Percentiles rank a stretch among this genome's conserved stretches.
Evolutionary conservation across 73 alveolate genomes (phyloP).

Genomic region (Loxodes magnus): DNA sequence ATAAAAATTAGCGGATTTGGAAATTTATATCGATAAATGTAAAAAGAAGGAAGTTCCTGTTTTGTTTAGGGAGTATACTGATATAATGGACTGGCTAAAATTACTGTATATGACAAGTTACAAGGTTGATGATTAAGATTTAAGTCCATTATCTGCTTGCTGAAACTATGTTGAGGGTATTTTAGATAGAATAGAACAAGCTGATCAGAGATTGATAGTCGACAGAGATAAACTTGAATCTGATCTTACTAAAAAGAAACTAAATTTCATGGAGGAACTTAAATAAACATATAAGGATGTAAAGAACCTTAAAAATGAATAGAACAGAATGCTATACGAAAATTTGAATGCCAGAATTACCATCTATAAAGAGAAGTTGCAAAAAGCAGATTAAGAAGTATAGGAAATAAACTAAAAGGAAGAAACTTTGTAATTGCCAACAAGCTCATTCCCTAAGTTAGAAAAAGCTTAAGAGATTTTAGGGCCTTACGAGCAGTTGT

Average conservation of each 20-base stretch:
- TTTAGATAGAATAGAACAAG: conserved; percentile 23
- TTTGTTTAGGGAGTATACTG: conserved; percentile 37
- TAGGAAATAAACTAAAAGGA: conserved; percentile 62
- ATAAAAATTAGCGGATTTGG: conserved; percentile 52
- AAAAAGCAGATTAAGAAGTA: conserved; percentile 47
- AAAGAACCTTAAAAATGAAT: background rate
- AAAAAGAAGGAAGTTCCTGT: conserved; percentile 38
- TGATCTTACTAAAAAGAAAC: conserved; percentile 26
- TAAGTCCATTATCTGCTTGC: conserved; percentile 14
- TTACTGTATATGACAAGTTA: conserved; percentile 34
- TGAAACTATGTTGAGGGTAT: conserved; percentile 16
- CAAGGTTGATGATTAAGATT: conserved; percentile 29
- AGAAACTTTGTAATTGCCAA: conserved; percentile 58
- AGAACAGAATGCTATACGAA: background rate
- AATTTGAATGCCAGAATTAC: conserved; percentile 27
- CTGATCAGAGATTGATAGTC: conserved; percentile 20
- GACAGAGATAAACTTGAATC: conserved; percentile 32
- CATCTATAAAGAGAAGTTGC: conserved; percentile 14
- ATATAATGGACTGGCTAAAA: conserved; percentile 66
- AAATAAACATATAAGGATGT: conserved; percentile 1
- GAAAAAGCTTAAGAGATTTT: conserved; percentile 49
- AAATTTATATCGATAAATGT: conserved; percentile 48
- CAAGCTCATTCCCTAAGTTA: conserved; percentile 55
- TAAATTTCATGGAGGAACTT: conserved; percentile 27
- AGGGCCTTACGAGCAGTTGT: conserved; percentile 65